Evolutionary conservation across 208 protist species (phyloP).

Genomic region (Wallacemonas sp.): DNA sequence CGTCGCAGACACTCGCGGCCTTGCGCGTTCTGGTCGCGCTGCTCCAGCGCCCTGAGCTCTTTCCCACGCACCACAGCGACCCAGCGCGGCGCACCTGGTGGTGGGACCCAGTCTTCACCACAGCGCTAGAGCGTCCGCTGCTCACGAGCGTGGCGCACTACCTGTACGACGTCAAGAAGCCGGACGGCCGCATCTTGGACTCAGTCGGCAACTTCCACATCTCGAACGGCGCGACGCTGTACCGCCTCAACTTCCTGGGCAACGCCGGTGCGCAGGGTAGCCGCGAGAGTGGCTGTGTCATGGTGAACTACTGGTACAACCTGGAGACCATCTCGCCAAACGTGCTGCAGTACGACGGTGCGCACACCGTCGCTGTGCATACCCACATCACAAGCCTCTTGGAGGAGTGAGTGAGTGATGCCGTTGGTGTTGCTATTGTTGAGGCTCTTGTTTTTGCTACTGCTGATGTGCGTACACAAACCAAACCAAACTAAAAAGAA

Average conservation of each 20-base stretch:
- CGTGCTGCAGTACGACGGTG: constrained; percentile 57
- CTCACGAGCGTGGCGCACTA: constrained; percentile 74
- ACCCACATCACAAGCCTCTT: constrained; percentile 43
- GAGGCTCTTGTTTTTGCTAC: too few relatives aligned
- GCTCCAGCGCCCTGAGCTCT: constrained; percentile 11
- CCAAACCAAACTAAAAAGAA: constrained; percentile 9
- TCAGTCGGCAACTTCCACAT: constrained; percentile 90
- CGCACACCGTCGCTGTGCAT: constrained; percentile 46
- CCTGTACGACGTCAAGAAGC: constrained; percentile 55
- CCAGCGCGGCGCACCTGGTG: too few relatives aligned
- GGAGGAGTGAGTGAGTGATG: constrained; percentile 14
- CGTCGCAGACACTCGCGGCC: background rate
- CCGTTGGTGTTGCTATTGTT: too few relatives aligned
- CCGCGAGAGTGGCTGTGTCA: constrained; percentile 74
- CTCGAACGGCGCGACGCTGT: constrained; percentile 80
- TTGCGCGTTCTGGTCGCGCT: background rate
- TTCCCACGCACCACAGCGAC: background rate
- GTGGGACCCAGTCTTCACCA: constrained; percentile 53
- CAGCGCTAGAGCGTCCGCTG: constrained; percentile 53
- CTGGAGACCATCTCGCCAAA: constrained; percentile 44
- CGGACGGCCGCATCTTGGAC: constrained; percentile 58
- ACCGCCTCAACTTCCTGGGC: constrained; percentile 72
- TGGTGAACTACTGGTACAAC: constrained; percentile 91
- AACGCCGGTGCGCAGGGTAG: constrained; percentile 69
- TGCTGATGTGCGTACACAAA: background rate